These are phyloP conservation scores for Peniophora sp. DNA, from an alignment of 1,284 basidiomycete species.

Conservation along the genomic window DNA sequence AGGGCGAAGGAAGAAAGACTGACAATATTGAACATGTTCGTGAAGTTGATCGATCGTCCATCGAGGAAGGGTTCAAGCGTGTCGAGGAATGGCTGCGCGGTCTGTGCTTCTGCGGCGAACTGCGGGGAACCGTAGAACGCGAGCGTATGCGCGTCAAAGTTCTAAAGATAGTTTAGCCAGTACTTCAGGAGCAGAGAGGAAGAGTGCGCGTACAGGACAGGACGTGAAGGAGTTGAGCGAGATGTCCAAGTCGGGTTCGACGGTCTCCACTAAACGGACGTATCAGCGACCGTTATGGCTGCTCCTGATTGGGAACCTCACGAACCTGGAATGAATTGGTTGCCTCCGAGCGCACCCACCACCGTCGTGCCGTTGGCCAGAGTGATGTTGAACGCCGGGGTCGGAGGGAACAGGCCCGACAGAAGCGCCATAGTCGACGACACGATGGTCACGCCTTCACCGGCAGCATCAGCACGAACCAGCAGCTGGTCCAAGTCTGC, in stretches of 20 bases:
- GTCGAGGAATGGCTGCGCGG: slow-evolving; percentile 32
- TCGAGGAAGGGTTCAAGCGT: slow-evolving; percentile 30
- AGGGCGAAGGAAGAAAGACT: neutral
- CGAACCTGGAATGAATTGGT: slow-evolving; percentile 21
- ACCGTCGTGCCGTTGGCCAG: slow-evolving; percentile 35
- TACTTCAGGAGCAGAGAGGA: neutral
- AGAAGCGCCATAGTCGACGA: slow-evolving; percentile 19
- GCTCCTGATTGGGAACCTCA: neutral
- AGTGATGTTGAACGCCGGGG: slow-evolving; percentile 20
- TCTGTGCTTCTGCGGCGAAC: slow-evolving; percentile 25
- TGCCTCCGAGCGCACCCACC: slow-evolving; percentile 30
- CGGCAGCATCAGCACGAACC: slow-evolving; percentile 14
- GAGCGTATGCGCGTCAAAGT: slow-evolving; percentile 15
- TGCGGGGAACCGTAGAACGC: slow-evolving; percentile 19
- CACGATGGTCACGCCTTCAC: slow-evolving; percentile 32
- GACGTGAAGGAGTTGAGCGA: slow-evolving; percentile 35
- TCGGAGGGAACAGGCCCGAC: slow-evolving; percentile 28
- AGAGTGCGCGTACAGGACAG: slow-evolving; percentile 20
- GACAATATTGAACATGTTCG: slow-evolving; percentile 28
- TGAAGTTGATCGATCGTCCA: slow-evolving; percentile 29
- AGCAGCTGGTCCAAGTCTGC: slow-evolving; percentile 14
- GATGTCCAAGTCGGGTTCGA: slow-evolving; percentile 31
- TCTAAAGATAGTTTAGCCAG: slow-evolving; percentile 5
- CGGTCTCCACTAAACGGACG: slow-evolving; percentile 25
- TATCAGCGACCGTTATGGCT: neutral